Evolutionary conservation across 768 basidiomycete species (phyloP), one percentile per base, ranked within the genome.

Genomic region (Inosperma sp.): DNA sequence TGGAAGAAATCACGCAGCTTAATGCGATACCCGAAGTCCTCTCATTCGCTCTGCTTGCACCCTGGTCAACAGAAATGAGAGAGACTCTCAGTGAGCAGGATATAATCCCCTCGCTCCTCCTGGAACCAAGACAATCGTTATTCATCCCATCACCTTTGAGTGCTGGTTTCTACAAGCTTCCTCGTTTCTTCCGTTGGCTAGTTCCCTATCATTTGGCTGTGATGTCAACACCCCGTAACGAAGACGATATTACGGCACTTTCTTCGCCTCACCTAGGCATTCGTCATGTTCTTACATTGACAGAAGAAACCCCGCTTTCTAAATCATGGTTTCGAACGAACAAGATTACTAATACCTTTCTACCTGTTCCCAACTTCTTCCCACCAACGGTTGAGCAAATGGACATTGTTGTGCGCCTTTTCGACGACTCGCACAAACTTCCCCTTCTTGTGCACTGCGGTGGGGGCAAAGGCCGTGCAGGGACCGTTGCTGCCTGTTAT

Each of bases 101-200:
- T 4, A 46, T 67, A 7, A 55, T 60, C 0, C 76, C 78, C 1
- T 68, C 69, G 0, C 62, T 80, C 6, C 65, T 65, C 46, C 54
- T 79, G 23, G 69, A 70, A 27, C 55, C 78, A 10, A 61, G 79
- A 41, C 66, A 77, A 14, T 61, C 70, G 3, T 46, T 77, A 13
- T 72, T 55, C 55, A 62, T 80, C 36, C 74, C 75, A 9, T 8
- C 10, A 42, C 41, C 7, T 50, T 33, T 5, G 17, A 48, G 16
- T 35, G 56, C n/a, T 25, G n/a, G 19, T 1, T 68, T 67, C 35
- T 70, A 67, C 54, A 74, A 72, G 46, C 63, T 83, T 0, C 80
- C 79, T 21, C 74, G 81, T 6, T 82, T 79, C 63, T 82, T 83
- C 60, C 72, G 81, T 8, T 84, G 82, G 82, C 69, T 84, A 5